phyloP scores from a whole-genome alignment of 345 rosid genomes.

The Firmiana major region DNA sequence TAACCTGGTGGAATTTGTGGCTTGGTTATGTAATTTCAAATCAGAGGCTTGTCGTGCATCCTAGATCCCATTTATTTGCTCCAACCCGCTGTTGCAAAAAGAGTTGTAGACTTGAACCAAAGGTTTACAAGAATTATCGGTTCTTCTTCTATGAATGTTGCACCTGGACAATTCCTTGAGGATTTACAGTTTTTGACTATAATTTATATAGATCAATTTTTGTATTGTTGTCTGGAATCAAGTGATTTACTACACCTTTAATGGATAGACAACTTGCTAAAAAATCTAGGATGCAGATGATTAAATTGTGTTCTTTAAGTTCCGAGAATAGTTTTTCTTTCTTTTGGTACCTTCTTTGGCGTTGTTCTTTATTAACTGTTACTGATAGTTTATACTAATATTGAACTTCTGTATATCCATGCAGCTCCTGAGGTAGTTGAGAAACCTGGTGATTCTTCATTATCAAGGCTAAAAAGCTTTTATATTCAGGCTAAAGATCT shows the following conservation, averaged over 20 bases:
- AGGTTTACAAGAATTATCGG: neutral
- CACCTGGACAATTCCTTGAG: neutral
- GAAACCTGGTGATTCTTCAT: slow-evolving; percentile 80
- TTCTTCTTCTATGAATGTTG: neutral
- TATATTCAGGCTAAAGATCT: slow-evolving; percentile 81
- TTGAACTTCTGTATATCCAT: slow-evolving; percentile 23
- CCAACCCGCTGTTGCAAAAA: neutral
- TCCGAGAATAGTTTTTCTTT: neutral
- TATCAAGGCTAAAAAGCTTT: slow-evolving; percentile 48
- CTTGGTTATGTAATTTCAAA: neutral
- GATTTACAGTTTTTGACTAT: neutral
- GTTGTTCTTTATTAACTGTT: neutral
- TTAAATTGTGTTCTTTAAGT: neutral
- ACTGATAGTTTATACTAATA: neutral
- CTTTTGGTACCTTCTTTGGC: neutral
- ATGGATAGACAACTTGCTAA: slow-evolving; percentile 1
- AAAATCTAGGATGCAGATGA: neutral
- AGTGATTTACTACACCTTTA: slow-evolving; percentile 2
- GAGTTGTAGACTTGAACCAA: neutral
- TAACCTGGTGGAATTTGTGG: neutral
- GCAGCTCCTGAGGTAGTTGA: slow-evolving; percentile 92
- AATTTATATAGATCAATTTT: neutral
- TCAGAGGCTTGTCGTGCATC: neutral
- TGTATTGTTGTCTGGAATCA: slow-evolving; percentile 1
- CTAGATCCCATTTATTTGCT: neutral